phyloP scores from a whole-genome alignment of 208 protist genomes.

The Novymonas esmeraldas region DNA sequence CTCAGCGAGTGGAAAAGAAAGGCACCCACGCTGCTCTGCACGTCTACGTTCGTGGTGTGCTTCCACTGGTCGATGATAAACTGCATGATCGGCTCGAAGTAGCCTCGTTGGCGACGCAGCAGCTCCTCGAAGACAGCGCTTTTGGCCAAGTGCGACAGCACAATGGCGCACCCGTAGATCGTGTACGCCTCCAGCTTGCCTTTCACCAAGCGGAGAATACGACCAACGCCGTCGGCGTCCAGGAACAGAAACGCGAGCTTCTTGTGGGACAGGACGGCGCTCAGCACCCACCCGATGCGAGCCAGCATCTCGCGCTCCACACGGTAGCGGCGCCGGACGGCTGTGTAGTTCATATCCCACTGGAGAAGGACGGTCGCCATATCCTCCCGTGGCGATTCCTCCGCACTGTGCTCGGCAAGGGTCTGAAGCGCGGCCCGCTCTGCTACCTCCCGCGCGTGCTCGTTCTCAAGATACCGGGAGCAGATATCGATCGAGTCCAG shows the following conservation, averaged over 20 bases:
- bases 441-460: conserved; percentile 16
- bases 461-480: conserved; percentile 8
- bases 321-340: conserved; percentile 37
- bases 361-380: conserved; percentile 15
- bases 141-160: conserved; percentile 71
- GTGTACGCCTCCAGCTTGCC: conserved; percentile 45
- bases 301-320: conserved; percentile 58
- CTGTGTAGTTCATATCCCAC: conserved; percentile 32
- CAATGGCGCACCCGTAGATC: conserved; percentile 70
- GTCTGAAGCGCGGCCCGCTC: conserved; percentile 20
- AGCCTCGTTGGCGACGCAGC: conserved; percentile 56
- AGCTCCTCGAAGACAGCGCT: conserved; percentile 77
- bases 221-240: conserved; percentile 57
- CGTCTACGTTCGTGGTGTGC: conserved; percentile 49
- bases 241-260: conserved; percentile 82
- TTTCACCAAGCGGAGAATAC: conserved; percentile 54
- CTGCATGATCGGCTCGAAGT: conserved; percentile 73
- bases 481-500: conserved; percentile 57
- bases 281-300: conserved; percentile 74
- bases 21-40: conserved; percentile 70
- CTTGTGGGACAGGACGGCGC: conserved; percentile 75
- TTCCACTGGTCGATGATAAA: conserved; percentile 78
- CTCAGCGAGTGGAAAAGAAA: conserved; percentile 83
- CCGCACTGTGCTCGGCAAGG: conserved; percentile 12
- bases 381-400: conserved; percentile 10